A percentile compares a stretch with the other conserved stretches of the same genome.
phyloP scores from a whole-genome alignment of 306 rosid species.

The Quercus aquifolioides region DNA sequence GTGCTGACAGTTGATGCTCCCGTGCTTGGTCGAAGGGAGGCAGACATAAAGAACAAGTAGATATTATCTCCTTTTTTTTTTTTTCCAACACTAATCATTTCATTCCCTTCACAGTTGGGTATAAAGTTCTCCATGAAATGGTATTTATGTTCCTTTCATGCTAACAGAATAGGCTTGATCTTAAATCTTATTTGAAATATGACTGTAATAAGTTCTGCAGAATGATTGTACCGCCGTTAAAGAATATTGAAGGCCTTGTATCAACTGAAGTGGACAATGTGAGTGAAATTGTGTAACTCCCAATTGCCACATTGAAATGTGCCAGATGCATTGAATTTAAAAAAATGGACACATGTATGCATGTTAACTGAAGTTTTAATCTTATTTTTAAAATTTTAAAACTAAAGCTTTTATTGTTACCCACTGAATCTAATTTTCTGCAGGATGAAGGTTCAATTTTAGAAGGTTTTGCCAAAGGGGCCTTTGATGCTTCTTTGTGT shows the following conservation, averaged over 20 bases:
- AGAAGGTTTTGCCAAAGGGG: neutral
- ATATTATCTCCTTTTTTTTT: neutral
- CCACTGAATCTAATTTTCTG: neutral
- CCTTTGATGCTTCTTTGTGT: conserved; percentile 40
- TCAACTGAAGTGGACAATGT: conserved; percentile 32
- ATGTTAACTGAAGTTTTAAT: no score
- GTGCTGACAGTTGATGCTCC: conserved; percentile 59
- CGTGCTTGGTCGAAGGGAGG: conserved; percentile 59
- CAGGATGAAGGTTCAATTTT: conserved; percentile 46
- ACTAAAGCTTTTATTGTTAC: neutral
- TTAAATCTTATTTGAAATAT: conserved; percentile 3
- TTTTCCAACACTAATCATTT: neutral
- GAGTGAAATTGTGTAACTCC: conserved; percentile 27
- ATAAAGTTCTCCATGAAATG: neutral
- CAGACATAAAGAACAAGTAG: conserved; percentile 61
- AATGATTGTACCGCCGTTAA: conserved; percentile 43
- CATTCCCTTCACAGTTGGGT: neutral
- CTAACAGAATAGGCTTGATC: neutral
- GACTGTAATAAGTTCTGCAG: conserved; percentile 26
- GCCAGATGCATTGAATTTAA: neutral
- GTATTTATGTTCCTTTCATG: neutral
- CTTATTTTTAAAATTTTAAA: neutral
- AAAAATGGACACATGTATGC: no score
- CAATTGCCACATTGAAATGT: neutral
- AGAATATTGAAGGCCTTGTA: conserved; percentile 56